phyloP scores from a whole-genome alignment of 1,139 yeast genomes.

The Candida frijolesensis region DNA sequence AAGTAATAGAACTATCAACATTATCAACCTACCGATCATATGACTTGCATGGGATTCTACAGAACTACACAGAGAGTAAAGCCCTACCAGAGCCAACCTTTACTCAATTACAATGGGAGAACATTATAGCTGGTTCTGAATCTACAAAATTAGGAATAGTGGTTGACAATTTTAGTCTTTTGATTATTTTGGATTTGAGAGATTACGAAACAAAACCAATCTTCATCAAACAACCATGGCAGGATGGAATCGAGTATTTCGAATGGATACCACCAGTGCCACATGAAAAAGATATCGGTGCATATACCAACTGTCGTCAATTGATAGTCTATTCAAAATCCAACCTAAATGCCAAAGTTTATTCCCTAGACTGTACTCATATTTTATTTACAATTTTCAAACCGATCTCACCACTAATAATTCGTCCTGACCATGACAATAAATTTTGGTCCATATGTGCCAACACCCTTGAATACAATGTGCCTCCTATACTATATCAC shows the following conservation, averaged over 20 bases:
- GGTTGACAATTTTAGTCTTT: slow-evolving; percentile 23
- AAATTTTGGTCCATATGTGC: slow-evolving; percentile 42
- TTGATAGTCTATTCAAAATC: slow-evolving; percentile 33
- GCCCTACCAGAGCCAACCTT: neutral
- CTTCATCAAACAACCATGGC: slow-evolving; percentile 27
- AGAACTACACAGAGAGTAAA: slow-evolving; percentile 1
- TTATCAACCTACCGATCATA: slow-evolving; percentile 4
- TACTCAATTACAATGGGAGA: slow-evolving; percentile 33
- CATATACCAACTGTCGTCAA: slow-evolving; percentile 37
- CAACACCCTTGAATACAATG: slow-evolving; percentile 18
- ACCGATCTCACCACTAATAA: slow-evolving; percentile 23
- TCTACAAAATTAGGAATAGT: slow-evolving; percentile 31
- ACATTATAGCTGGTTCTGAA: slow-evolving; percentile 12
- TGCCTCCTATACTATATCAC: slow-evolving; percentile 32
- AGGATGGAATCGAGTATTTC: slow-evolving; percentile 34
- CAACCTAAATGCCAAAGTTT: slow-evolving; percentile 33
- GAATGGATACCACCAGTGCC: slow-evolving; percentile 34
- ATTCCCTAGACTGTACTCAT: slow-evolving; percentile 42
- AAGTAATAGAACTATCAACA: neutral
- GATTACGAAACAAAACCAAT: slow-evolving; percentile 25
- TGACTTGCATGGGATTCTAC: neutral
- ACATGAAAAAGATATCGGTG: slow-evolving; percentile 22
- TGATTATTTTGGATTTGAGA: slow-evolving; percentile 29
- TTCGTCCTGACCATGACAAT: slow-evolving; percentile 23
- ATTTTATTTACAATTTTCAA: slow-evolving; percentile 35